Base-by-base conservation (phyloP, 306 rosid genomes). In the Benincasa hispida region DNA sequence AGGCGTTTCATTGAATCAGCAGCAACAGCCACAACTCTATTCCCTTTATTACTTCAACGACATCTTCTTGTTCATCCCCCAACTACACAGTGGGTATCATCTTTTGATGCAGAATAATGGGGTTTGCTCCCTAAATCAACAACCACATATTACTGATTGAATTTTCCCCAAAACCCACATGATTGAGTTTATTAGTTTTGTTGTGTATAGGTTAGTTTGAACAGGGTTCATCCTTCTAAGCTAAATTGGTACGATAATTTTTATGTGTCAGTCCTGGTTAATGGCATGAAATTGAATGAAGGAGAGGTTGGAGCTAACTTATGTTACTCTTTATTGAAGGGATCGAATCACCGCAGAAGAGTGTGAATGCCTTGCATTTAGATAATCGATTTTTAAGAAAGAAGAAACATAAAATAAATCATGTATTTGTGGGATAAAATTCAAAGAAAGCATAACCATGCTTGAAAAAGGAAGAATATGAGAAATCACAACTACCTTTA, bases 211-310 rank as follows among this genome's bases (percentile, higher is more conserved):
- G 82, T 73, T 83, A 17, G 79, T 50, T 55, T 91, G 85, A 85
- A 81, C 72, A 77, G 82, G 87, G 80, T 88, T 87, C 93, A 76
- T 69, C 94, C 94, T 21, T 91, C 88, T 12, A 90, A 82, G 73
- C 90, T 91, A 39, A 95, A 85, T 73, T 90, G 97, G 97, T 94
- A 90, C 39, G 93, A 91, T 78, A 92, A 90, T 79, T 86, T 91
- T 10, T 85, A 86, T 60, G 98, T 93, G 60, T 88, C 77, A 5
- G 82, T 83, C 70, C 54, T 85, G 87, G 82, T 81, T 59, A 60
- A 76, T 3, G 22, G 82, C 70, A 85, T 77, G 78, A 76, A 88
- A 69, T 45, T 86, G 34, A 90, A 90, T 58, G 97, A 93, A 77
- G 85, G 83, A 5, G 92, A 90, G 92, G 98, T 92, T 75, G 25